phyloP scores from a whole-genome alignment of 2,329 filamentous ascomycete species.

The Bipolaris bicolor region DNA sequence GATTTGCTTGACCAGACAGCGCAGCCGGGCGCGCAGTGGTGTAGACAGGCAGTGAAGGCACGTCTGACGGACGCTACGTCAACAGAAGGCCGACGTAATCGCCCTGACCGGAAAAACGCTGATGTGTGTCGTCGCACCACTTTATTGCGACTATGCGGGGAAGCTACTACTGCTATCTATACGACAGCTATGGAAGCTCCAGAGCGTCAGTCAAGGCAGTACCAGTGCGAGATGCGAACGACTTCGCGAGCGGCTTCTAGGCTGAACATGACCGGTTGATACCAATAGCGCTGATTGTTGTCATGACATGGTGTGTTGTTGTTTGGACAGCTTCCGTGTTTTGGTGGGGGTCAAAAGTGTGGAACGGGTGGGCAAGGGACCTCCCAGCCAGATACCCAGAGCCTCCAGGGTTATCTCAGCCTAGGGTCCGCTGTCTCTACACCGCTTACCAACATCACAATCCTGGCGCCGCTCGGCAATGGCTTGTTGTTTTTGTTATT shows the following conservation, averaged over 20 bases:
- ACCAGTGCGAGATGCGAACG: constrained; percentile 17
- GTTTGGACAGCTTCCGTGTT: constrained; percentile 20
- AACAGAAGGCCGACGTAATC: constrained; percentile 9
- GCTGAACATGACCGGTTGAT: constrained; percentile 21
- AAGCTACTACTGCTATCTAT: constrained; percentile 14
- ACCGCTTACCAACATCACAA: constrained; percentile 6
- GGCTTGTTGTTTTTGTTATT: neutral
- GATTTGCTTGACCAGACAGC: constrained; percentile 32
- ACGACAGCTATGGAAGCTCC: neutral
- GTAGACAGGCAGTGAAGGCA: neutral
- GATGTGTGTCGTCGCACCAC: constrained; percentile 13
- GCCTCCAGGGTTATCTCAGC: constrained; percentile 1
- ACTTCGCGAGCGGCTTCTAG: constrained; percentile 17
- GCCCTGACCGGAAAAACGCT: constrained; percentile 2
- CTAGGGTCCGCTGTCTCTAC: neutral
- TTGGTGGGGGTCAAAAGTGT: constrained; percentile 18
- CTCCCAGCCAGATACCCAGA: constrained; percentile 11
- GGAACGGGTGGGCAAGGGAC: constrained; percentile 22
- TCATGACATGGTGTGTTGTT: constrained; percentile 32
- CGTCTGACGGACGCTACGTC: constrained; percentile 1
- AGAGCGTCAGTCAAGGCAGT: constrained; percentile 20
- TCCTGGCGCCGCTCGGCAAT: neutral
- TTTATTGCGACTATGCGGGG: constrained; percentile 26
- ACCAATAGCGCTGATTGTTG: constrained; percentile 22
- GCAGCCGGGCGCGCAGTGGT: constrained; percentile 11